Base-by-base conservation (phyloP, 306 rosid genomes). In the Clitoria ternatea region DNA sequence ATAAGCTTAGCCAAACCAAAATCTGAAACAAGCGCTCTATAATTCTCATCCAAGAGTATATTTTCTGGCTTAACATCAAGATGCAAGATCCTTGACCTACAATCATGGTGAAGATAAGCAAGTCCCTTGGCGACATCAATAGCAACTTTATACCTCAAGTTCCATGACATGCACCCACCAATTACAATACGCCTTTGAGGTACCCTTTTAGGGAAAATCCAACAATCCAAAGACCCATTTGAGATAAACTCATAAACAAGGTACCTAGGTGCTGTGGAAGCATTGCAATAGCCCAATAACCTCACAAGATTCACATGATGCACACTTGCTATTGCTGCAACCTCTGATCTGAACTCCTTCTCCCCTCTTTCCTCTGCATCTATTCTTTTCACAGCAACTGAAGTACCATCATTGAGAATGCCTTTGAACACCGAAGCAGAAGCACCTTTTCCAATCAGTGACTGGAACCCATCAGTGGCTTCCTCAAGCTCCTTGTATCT, bases 361-460 rank as follows among this genome's bases (percentile, higher is more conserved):
- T 91, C 96, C 2, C 96, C 85, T 40, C 80, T 81, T 13, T 79
- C 86, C 4, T 85, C 89, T 2, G 80, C 82, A 9, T 65, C 69
- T 18, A 90, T 85, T 82, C 85, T 53, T 65, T 92, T 92, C 49
- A 89, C 96, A 0, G 98, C 98, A 14, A 92, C 87, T 0, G 79
- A 60, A 37, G 96, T 89, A 6, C 96, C 94, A 50, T 92, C 94
- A 12, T 33, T 78, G 11, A 92, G 94, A 45, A 85, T 67, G 4
- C 98, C 98, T 75, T 84, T 92, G 88, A 82, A 89, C n/a, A 92
- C 98, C 0, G 91, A 79, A 50, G 87, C 96, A 1, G 98, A 92
- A 1, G 86, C 79, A 23, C 98, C 98, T 73, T 47, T 54, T 4
- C 98, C 98, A 9, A 92, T 11, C 23, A 84, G 66, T 9, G 92